Evolutionary conservation across 768 basidiomycete genomes (phyloP), one percentile per base, ranked within the genome.

Genomic region (Leccinum pellstonianum): DNA sequence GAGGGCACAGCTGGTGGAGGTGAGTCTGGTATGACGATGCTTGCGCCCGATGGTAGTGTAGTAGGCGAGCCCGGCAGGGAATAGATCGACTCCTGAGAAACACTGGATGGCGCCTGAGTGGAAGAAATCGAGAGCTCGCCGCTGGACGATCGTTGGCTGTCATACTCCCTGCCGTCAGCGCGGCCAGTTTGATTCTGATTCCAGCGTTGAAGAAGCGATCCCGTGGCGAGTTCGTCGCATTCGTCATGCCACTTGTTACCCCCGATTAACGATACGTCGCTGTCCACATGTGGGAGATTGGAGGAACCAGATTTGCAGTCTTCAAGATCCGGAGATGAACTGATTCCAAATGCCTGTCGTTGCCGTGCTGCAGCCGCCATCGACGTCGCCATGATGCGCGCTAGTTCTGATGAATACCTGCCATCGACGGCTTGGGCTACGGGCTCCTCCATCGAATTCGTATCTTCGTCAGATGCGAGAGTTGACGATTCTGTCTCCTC

Each of bases 381-480:
- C 15, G 67, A 76, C 12, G 46, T 65, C 31, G 57, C 70, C 65
- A 64, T 67, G 49, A 73, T 72, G 70, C 19, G 83, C 81, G 1
- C 85, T 86, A 61, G 84, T 85, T 65, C 86, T 85, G 33, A 84
- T 85, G 33, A 87, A 80, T 57, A 87, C 77, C 73, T 61, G 10
- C 56, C 31, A 5, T 58, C 46, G 33, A 4, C 7, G 2, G 19
- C 11, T 3, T 19, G 60, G 12, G 58, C 29, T 2, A 6, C 41
- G 4, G 38, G 55, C 10, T 55, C 56, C 10, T 57, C 14, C 19
- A 55, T 15, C 7, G 65, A 59, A 51, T 5, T 27, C n/a, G 19
- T 19, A 5, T 66, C 63, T 37, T 61, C 66, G 25, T 70, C 70
- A 4, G 63, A 66, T 43, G 61, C 59, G 12, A 57, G 52, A 4